These are phyloP conservation scores for Penicillium sclerotigenum DNA, from an alignment of 2,329 filamentous ascomycete species.

Conservation along the genomic window DNA sequence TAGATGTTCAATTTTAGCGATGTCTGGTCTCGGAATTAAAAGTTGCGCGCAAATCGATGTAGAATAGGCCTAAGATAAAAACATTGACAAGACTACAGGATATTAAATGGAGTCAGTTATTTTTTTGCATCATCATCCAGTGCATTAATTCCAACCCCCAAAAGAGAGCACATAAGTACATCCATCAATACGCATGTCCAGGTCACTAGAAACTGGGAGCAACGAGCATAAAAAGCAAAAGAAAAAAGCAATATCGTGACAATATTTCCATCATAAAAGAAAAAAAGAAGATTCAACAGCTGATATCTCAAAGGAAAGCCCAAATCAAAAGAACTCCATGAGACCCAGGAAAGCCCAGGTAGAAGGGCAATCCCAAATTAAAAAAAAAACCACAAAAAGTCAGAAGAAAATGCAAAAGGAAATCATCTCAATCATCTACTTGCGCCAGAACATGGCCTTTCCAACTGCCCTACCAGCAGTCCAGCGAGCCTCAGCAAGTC, in stretches of 20 bases:
- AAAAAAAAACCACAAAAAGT: conserved; percentile 1
- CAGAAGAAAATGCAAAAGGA: neutral
- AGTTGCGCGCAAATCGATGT: neutral
- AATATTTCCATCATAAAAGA: conserved; percentile 25
- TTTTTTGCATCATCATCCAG: neutral
- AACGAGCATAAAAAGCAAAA: conserved; percentile 1
- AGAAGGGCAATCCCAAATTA: neutral
- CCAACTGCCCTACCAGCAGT: conserved; percentile 30
- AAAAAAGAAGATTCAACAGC: conserved; percentile 9
- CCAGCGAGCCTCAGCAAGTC: conserved; percentile 37
- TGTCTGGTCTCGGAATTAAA: neutral
- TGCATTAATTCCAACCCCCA: neutral
- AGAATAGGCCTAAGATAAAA: neutral
- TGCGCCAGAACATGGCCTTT: conserved; percentile 43
- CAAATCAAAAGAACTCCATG: conserved; percentile 5
- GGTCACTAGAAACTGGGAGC: conserved; percentile 9
- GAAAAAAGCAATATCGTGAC: conserved; percentile 14
- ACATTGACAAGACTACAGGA: no score
- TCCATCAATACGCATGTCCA: conserved; percentile 15
- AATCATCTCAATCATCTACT: conserved; percentile 20
- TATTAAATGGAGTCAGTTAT: neutral
- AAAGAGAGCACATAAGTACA: conserved; percentile 13
- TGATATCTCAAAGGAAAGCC: conserved; percentile 3
- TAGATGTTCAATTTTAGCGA: neutral
- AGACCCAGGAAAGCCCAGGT: neutral